These are phyloP conservation scores for Zarea fungicola DNA, from an alignment of 2,329 filamentous ascomycete species.

Conservation along the genomic window DNA sequence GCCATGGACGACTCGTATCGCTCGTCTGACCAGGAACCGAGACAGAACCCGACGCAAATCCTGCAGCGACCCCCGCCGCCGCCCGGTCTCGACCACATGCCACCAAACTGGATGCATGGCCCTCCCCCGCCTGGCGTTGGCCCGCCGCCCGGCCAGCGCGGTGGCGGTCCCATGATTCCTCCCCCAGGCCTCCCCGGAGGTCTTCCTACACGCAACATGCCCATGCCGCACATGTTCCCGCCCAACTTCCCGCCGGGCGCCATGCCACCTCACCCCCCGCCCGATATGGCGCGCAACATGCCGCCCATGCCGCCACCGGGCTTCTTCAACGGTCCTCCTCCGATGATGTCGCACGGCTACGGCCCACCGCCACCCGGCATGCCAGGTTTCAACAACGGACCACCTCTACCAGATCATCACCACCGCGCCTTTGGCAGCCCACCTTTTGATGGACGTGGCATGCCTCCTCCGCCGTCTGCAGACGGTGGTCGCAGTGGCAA, in stretches of 20 bases:
- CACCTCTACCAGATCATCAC: constrained; percentile 41
- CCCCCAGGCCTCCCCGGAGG: constrained; percentile 50
- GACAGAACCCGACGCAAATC: constrained; percentile 55
- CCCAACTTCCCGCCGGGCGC: constrained; percentile 53
- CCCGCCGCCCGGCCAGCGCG: constrained; percentile 16
- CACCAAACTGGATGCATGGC: constrained; percentile 48
- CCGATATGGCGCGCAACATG: constrained; percentile 48
- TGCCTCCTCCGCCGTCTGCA: constrained; percentile 39
- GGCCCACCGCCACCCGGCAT: constrained; percentile 51
- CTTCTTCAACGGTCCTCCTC: constrained; percentile 46
- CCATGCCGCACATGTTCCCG: constrained; percentile 55
- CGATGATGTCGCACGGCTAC: constrained; percentile 47
- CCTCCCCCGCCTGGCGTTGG: constrained; percentile 33
- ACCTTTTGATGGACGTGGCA: constrained; percentile 51
- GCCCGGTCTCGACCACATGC: constrained; percentile 57
- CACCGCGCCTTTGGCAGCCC: constrained; percentile 40
- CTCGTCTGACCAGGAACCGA: constrained; percentile 35
- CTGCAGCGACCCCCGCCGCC: constrained; percentile 54
- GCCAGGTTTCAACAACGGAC: constrained; percentile 52
- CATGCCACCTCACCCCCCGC: constrained; percentile 43
- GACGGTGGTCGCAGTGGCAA: constrained; percentile 6
- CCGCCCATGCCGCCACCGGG: constrained; percentile 53
- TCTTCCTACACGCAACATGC: constrained; percentile 37
- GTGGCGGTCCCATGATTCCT: constrained; percentile 50
- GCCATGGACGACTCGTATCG: constrained; percentile 48